Percentiles rank a stretch among this genome's conserved stretches.
Conservation (phyloP, 2,329 filamentous ascomycete species). For the Xylaria sp. region DNA sequence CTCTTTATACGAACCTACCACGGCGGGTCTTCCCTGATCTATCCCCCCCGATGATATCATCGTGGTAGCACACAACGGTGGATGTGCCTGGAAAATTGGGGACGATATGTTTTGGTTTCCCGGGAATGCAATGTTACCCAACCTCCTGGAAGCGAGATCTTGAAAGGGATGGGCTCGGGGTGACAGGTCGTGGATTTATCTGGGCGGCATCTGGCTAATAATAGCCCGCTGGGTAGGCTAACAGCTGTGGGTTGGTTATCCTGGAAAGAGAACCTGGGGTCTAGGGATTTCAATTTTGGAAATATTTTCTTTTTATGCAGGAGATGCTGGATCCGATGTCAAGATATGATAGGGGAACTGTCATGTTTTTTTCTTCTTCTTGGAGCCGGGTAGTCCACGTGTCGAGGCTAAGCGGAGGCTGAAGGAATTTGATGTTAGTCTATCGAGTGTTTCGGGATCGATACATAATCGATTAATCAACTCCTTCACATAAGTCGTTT, state of each 20-base stretch:
- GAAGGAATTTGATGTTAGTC: too few species aligned
- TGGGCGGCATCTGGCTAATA: background rate
- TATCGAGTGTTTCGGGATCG: too few species aligned
- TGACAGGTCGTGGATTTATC: background rate
- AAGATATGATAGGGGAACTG: too few species aligned
- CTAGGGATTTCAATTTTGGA: too few species aligned
- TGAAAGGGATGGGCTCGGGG: background rate
- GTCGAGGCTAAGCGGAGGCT: too few species aligned
- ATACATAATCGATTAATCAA: too few species aligned
- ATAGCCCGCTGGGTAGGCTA: too few species aligned
- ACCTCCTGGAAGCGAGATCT: background rate
- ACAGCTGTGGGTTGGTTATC: background rate
- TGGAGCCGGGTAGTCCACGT: too few species aligned
- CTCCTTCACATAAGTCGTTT: too few species aligned
- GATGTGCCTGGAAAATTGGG: background rate
- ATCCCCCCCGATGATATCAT: background rate
- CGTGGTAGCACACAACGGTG: background rate
- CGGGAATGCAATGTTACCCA: background rate
- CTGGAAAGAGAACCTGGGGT: background rate
- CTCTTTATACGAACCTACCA: background rate
- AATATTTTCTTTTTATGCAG: too few species aligned
- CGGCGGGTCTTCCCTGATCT: background rate
- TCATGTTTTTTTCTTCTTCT: too few species aligned
- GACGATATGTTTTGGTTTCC: background rate
- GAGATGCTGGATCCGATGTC: too few species aligned